Conservation (phyloP, 495 filamentous ascomycete genomes). For the Hypoxylon fuscum region DNA sequence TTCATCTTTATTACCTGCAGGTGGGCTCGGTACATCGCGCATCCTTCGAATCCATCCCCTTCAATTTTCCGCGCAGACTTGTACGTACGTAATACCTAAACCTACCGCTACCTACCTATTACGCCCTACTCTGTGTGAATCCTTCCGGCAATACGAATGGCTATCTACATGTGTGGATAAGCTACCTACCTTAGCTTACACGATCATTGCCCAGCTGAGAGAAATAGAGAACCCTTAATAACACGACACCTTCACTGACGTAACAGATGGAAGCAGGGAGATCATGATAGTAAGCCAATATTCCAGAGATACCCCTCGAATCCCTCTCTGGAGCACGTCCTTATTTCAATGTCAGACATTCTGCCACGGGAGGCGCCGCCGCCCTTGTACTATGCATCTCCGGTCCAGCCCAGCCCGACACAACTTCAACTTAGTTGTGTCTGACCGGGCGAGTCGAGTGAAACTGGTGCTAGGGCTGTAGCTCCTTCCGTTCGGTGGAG, state of each 20-base stretch:
- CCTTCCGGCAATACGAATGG: background rate
- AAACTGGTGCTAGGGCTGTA: background rate
- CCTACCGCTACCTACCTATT: background rate
- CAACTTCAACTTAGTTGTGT: background rate
- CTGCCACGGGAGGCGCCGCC: background rate
- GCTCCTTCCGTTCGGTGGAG: slow-evolving; percentile 6
- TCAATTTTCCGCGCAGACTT: background rate
- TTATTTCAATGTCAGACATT: no score
- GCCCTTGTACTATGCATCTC: background rate
- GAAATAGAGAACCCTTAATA: no score
- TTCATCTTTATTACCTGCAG: slow-evolving; percentile 29
- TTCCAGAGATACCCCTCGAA: no score
- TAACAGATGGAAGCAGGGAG: no score
- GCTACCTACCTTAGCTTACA: no score
- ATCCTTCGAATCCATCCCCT: slow-evolving; percentile 19
- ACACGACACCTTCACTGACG: no score
- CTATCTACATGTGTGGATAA: no score
- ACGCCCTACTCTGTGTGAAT: background rate
- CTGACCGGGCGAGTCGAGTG: no score
- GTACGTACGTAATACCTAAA: no score
- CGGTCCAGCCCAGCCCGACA: background rate
- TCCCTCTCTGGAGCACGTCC: no score
- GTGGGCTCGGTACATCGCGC: slow-evolving; percentile 30
- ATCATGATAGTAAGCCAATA: no score
- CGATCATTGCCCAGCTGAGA: no score